Evolutionary conservation across 2,329 filamentous ascomycete genomes (phyloP).

Genomic region (Colletotrichum lindemuthianum): DNA sequence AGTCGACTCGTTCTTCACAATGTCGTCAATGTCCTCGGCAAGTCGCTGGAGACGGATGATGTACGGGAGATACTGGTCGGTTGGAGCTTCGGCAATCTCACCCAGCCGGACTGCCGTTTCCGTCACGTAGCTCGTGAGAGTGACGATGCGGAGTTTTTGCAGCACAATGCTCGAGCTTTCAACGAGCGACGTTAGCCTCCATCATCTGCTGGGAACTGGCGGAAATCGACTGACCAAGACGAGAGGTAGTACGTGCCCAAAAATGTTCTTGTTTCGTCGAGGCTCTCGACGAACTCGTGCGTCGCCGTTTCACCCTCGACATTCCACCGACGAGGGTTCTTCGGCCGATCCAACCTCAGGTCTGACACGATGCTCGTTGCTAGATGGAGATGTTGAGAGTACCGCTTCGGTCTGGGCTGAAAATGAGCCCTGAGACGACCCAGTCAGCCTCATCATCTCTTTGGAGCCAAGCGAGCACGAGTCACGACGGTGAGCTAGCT

Average conservation of each 20-base stretch:
- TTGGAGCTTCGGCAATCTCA: slow-evolving; percentile 25
- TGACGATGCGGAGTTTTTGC: slow-evolving; percentile 44
- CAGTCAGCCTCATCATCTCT: slow-evolving; percentile 11
- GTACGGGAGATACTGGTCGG: slow-evolving; percentile 43
- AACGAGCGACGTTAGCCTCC: background rate
- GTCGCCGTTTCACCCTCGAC: slow-evolving; percentile 36
- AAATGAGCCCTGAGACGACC: slow-evolving; percentile 43
- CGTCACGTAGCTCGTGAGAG: slow-evolving; percentile 42
- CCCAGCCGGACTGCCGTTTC: slow-evolving; percentile 40
- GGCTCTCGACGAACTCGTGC: slow-evolving; percentile 15
- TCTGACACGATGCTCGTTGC: slow-evolving; percentile 46
- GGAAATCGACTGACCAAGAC: slow-evolving; percentile 40
- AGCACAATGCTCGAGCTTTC: slow-evolving; percentile 43
- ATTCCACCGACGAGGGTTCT: slow-evolving; percentile 42
- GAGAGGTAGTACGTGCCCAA: slow-evolving; percentile 46
- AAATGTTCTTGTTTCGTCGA: slow-evolving; percentile 44
- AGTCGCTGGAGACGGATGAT: slow-evolving; percentile 45
- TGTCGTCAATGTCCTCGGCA: slow-evolving; percentile 44
- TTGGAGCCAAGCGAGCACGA: too few relatives aligned
- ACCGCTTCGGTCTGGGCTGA: slow-evolving; percentile 42
- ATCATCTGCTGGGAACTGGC: background rate
- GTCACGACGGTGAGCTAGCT: background rate
- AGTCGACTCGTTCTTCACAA: slow-evolving; percentile 35
- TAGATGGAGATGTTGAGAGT: slow-evolving; percentile 44
- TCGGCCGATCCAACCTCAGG: slow-evolving; percentile 43